Base-by-base conservation (phyloP, 148 eudicot genomes). In the Polygonum aviculare region DNA sequence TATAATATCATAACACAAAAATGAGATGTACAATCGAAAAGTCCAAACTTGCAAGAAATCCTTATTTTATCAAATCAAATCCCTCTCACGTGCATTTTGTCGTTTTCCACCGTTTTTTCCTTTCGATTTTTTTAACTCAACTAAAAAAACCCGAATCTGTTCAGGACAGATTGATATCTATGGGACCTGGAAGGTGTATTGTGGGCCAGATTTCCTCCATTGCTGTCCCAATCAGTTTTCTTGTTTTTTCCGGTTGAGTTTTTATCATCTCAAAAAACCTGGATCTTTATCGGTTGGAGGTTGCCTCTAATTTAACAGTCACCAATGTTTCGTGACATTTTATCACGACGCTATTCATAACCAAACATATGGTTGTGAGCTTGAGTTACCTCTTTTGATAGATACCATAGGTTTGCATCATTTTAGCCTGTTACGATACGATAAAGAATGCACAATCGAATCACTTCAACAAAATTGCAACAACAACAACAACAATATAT, bases 41-140 rank as follows among this genome's bases (percentile, higher is more conserved):
- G 31, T 26, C 31, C 31, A 26, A 79, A 57, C 63, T 21, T 57
- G 21, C 12, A 57, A 7, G 33, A 57, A 57, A 57, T 21, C 63
- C 63, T 57, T 57, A 57, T 19, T 45, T 60, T 19, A 80, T 49
- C 55, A 50, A 16, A 50, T 51, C 82, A 79, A 69, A 81, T 76
- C 75, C 44, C 31, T 40, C 7, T 70, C 84, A 79, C 84, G 77
- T 81, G 80, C 22, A 31, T 54, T 74, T 74, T 69, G 78, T 78
- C 54, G 62, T 78, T 65, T 22, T 69, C 50, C 72, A 49, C 47
- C 9, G 47, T 44, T 44, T 44, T 44, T 44, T 44, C 2, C 8
- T 41, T 41, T 1, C 45, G 1, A 1, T 7, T 41, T 41, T 40
- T 44, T 44, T 44, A 44, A 44, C 6, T 5, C 1, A 44, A 44